phyloP scores from a whole-genome alignment of 148 eudicot genomes.

The Dianthus caryophyllus region DNA sequence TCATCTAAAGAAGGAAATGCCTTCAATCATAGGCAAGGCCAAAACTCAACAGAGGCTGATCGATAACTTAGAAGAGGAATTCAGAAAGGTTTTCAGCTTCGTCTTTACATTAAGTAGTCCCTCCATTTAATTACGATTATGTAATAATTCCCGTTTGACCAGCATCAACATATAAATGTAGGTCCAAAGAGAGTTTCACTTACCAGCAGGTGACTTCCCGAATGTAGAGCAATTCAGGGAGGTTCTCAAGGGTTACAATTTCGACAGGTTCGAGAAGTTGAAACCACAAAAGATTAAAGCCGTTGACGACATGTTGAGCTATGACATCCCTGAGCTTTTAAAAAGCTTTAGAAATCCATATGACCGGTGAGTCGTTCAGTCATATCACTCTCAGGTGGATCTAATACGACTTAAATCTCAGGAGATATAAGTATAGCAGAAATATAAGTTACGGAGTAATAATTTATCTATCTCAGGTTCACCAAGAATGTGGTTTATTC shows the following conservation, averaged over 20 bases:
- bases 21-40: constrained; percentile 68
- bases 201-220: constrained; percentile 80
- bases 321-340: constrained; percentile 77
- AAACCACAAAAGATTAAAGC: constrained; percentile 65
- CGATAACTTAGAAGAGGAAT: constrained; percentile 71
- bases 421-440: neutral
- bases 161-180: constrained; percentile 17
- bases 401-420: neutral
- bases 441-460: no score
- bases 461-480: no score
- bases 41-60: constrained; percentile 75
- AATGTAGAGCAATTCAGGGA: constrained; percentile 61
- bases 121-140: no score
- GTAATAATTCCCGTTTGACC: neutral
- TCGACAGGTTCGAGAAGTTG: constrained; percentile 69
- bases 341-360: constrained; percentile 75
- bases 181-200: constrained; percentile 76
- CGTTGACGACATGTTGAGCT: constrained; percentile 79
- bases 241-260: constrained; percentile 52
- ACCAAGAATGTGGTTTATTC: neutral
- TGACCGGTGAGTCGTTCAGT: constrained; percentile 24
- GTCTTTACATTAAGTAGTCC: neutral
- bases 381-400: neutral
- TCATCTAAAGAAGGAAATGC: constrained; percentile 89
- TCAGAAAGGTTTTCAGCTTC: constrained; percentile 48